A percentile compares a stretch with the other conserved stretches of the same genome.
Conservation (phyloP, 495 filamentous ascomycete species). For the Neurospora sp. region DNA sequence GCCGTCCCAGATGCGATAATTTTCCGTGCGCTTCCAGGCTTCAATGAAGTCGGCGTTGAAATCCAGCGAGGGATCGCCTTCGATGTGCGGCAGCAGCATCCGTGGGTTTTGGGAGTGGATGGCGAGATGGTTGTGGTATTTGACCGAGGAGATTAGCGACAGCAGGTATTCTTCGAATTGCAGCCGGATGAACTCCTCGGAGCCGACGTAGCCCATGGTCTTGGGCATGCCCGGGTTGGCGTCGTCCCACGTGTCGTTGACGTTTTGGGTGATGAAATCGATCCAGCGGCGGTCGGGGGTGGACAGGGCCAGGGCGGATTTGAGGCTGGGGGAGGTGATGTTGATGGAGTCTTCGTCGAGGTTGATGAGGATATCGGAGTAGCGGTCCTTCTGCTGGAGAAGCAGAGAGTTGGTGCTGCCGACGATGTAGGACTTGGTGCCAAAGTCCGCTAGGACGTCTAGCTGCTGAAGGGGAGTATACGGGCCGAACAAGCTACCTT, state of each 20-base stretch:
- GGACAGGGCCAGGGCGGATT: slow-evolving; percentile 67
- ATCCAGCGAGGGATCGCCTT: slow-evolving; percentile 77
- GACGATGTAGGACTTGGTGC: slow-evolving; percentile 94
- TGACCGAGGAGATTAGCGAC: slow-evolving; percentile 76
- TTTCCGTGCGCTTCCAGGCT: slow-evolving; percentile 76
- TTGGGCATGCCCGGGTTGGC: slow-evolving; percentile 78
- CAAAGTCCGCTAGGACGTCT: slow-evolving; percentile 85
- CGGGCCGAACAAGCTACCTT: slow-evolving; percentile 90
- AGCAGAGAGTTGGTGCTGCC: slow-evolving; percentile 93
- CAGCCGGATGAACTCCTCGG: slow-evolving; percentile 93
- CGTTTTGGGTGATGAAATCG: slow-evolving; percentile 83
- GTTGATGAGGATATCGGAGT: slow-evolving; percentile 95
- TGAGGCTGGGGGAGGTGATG: slow-evolving; percentile 70
- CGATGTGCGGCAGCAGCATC: slow-evolving; percentile 51
- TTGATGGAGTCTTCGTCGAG: slow-evolving; percentile 83
- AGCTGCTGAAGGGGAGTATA: slow-evolving; percentile 96
- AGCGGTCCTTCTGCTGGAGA: slow-evolving; percentile 89
- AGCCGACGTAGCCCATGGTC: slow-evolving; percentile 89
- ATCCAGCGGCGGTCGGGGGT: slow-evolving; percentile 91
- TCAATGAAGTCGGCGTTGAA: slow-evolving; percentile 70
- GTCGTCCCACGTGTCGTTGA: slow-evolving; percentile 95
- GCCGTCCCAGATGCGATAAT: slow-evolving; percentile 71
- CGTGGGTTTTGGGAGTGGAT: slow-evolving; percentile 49
- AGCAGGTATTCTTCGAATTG: slow-evolving; percentile 97
- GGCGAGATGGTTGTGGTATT: slow-evolving; percentile 74